Evolutionary conservation across 352 stramenopile genomes (phyloP), one percentile per base, ranked within the genome.

Genomic region (Phytophthora fragariae): DNA sequence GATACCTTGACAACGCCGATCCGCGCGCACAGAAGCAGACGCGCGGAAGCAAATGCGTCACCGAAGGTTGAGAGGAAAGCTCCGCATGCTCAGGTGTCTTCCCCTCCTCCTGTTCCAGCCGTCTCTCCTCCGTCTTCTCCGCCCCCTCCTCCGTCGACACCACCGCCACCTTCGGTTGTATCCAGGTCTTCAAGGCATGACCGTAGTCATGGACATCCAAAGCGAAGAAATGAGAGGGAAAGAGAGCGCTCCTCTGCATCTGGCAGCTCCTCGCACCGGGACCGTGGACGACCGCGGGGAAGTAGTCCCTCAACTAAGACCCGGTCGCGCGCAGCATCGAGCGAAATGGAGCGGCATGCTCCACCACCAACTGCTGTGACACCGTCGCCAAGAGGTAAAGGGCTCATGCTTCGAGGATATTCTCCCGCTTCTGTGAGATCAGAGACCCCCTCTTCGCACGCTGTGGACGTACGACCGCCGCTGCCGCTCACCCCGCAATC

Each of bases 401-500:
- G 68, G n/a, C 62, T 70, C 44, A 84, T 81, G 73, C 67, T 68
- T 65, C 70, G 55, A 69, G 65, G 77, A 6, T 80, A 79, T 64
- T 78, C 68, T 54, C 65, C 73, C 49, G 66, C 68, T 49, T 69
- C 72, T 67, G 68, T 62, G 0, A 62, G 62, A 50, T 53, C 64
- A 11, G 55, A 80, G 52, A 24, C 59, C 19, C 50, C 55, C 1
- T 72, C 64, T 14, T 69, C 60, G 21, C 62, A 47, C 3, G 71
- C 77, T 8, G 41, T 72, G 33, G 74, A 89, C 3, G 74, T 83
- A 29, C 86, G 85, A 8, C 81, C 85, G 19, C 74, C 75, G 3
- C 73, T 93, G 41, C 81, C 85, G 10, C 59, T 76, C 6, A 81
- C 76, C 4, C 62, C 82, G 14, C 75, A 61, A 17, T 73, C 58